Percentiles rank a stretch among this genome's conserved stretches.
phyloP scores from a whole-genome alignment of 805 yeast species.

The Wickerhamiella azymoides region DNA sequence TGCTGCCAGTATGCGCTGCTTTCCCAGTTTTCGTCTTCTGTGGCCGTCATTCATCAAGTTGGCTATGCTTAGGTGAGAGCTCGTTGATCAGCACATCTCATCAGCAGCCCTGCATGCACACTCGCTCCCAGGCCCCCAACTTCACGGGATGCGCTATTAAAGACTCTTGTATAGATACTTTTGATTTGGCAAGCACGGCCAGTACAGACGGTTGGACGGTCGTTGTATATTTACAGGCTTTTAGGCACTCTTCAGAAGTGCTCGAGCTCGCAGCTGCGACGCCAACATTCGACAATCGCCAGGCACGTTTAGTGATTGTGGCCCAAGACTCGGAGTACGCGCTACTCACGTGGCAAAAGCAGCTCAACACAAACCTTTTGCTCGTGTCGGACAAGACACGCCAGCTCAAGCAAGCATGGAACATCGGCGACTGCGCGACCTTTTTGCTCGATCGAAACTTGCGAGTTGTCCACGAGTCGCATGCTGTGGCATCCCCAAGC shows the following conservation, averaged over 20 bases:
- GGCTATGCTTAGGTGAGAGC: background rate
- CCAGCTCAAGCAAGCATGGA: conserved; percentile 91
- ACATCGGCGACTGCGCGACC: conserved; percentile 95
- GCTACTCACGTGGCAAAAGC: conserved; percentile 95
- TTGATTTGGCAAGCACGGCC: conserved; percentile 75
- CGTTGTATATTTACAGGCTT: conserved; percentile 95
- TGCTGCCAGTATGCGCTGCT: conserved; percentile 49
- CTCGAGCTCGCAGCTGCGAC: conserved; percentile 96
- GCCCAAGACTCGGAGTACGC: conserved; percentile 98
- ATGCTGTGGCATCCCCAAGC: conserved; percentile 98
- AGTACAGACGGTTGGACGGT: conserved; percentile 90
- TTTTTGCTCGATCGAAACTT: conserved; percentile 97
- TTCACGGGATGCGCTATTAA: conserved; percentile 96
- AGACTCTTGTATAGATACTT: conserved; percentile 91
- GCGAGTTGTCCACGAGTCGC: conserved; percentile 90
- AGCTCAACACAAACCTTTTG: conserved; percentile 95
- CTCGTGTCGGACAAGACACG: conserved; percentile 92
- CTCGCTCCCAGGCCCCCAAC: background rate
- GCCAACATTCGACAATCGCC: conserved; percentile 75
- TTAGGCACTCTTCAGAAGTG: conserved; percentile 98
- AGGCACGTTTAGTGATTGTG: conserved; percentile 82
- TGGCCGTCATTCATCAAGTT: conserved; percentile 4
- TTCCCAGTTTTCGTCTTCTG: conserved; percentile 12
- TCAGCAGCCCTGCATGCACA: too few species aligned
- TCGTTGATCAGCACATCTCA: background rate